A percentile compares a stretch with the other conserved stretches of the same genome.
These are phyloP conservation scores for Neonothopanus nambi DNA, from an alignment of 1,284 basidiomycete species.

Conservation along the genomic window DNA sequence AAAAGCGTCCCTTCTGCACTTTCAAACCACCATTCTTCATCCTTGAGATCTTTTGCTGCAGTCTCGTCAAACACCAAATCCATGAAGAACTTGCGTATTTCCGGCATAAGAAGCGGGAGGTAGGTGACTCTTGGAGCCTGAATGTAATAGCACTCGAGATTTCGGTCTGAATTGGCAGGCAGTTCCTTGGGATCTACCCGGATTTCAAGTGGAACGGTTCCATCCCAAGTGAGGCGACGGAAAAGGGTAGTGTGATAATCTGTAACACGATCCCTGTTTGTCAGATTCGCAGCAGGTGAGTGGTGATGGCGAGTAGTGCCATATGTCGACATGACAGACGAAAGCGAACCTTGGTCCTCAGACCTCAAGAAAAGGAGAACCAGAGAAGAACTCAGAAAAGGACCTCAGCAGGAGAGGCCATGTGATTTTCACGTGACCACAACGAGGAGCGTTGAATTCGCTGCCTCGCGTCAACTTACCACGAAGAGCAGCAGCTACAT, in stretches of 20 bases:
- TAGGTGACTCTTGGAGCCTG: conserved; percentile 90
- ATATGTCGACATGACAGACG: conserved; percentile 56
- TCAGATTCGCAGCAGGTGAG: conserved; percentile 49
- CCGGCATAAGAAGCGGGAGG: conserved; percentile 85
- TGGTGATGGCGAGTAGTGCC: conserved; percentile 53
- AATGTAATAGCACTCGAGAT: conserved; percentile 82
- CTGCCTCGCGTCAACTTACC: conserved; percentile 33
- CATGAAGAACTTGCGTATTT: conserved; percentile 83
- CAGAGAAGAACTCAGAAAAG: neutral
- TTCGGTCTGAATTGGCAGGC: conserved; percentile 83
- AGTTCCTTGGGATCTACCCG: conserved; percentile 83
- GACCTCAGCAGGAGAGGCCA: neutral
- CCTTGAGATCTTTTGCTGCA: conserved; percentile 68
- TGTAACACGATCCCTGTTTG: conserved; percentile 49
- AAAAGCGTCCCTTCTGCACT: conserved; percentile 70
- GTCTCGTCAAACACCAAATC: conserved; percentile 88
- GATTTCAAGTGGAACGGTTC: conserved; percentile 82
- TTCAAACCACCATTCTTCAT: conserved; percentile 96
- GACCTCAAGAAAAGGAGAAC: neutral
- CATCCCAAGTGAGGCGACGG: conserved; percentile 81
- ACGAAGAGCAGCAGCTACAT: conserved; percentile 18
- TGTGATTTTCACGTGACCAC: conserved; percentile 20
- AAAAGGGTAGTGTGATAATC: conserved; percentile 71
- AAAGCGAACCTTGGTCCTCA: no score
- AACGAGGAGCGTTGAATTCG: no score